These are phyloP conservation scores for Gossypium davidsonii DNA, from an alignment of 441 rosid genomes.

Conservation along the genomic window DNA sequence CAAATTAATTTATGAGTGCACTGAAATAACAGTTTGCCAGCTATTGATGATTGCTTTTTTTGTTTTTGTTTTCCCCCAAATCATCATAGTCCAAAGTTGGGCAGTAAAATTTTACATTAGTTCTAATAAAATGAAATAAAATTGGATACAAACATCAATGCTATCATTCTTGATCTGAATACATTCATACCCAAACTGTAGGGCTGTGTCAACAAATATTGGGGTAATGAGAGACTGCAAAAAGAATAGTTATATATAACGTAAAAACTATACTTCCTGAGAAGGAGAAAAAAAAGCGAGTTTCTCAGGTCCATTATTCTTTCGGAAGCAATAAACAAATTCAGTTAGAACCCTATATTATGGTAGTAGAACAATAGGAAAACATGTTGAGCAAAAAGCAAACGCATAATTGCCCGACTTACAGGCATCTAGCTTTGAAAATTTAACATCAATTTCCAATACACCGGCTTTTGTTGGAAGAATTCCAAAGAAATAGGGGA, in stretches of 20 bases:
- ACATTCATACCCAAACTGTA: neutral
- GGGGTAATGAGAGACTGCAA: neutral
- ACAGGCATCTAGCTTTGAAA: neutral
- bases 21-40: too few species aligned
- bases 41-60: too few species aligned
- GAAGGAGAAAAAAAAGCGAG: neutral
- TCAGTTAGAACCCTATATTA: conserved; percentile 21
- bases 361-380: conserved; percentile 1
- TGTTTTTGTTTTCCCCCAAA: too few species aligned
- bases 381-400: conserved; percentile 2
- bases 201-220: neutral
- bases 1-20: too few species aligned
- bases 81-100: too few species aligned
- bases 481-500: conserved; percentile 13
- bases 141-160: neutral
- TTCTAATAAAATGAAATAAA: neutral
- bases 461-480: conserved; percentile 9
- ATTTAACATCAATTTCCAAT: neutral
- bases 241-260: neutral
- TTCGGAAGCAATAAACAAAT: conserved; percentile 21
- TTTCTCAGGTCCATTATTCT: conserved; percentile 23
- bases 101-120: too few species aligned
- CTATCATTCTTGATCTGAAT: neutral
- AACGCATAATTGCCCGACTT: conserved; percentile 8
- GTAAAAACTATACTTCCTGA: conserved; percentile 8